These are phyloP conservation scores for Reticulascus tulasneorum DNA, from an alignment of 2,329 filamentous ascomycete species.

Conservation along the genomic window DNA sequence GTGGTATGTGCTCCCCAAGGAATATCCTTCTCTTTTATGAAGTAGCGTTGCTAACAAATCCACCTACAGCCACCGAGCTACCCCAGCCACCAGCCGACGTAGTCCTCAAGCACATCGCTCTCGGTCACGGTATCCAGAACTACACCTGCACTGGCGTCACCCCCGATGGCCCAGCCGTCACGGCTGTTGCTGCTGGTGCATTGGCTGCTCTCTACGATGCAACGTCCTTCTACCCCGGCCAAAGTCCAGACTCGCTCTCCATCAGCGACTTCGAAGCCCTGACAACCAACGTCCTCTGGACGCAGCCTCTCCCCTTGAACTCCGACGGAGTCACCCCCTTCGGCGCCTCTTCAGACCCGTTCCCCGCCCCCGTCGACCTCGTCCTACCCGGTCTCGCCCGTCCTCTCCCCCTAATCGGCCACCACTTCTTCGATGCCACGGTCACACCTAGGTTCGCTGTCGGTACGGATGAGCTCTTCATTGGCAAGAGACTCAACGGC, in stretches of 20 bases:
- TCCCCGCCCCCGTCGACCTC: constrained; percentile 36
- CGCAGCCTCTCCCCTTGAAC: constrained; percentile 44
- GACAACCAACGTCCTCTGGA: constrained; percentile 34
- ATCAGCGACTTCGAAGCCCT: constrained; percentile 35
- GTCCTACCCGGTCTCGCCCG: constrained; percentile 24
- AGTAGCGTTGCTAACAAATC: constrained; percentile 12
- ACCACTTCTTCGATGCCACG: constrained; percentile 61
- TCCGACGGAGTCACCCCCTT: constrained; percentile 30
- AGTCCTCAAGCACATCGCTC: constrained; percentile 49
- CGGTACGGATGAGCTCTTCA: constrained; percentile 32
- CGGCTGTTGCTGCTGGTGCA: constrained; percentile 44
- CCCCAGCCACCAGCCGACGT: constrained; percentile 32
- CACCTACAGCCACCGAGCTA: constrained; percentile 36
- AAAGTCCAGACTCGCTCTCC: constrained; percentile 31
- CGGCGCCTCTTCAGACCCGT: constrained; percentile 43
- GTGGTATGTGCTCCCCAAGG: constrained; percentile 24
- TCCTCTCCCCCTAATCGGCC: constrained; percentile 47
- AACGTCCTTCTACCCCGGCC: constrained; percentile 46
- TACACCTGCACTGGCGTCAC: constrained; percentile 52
- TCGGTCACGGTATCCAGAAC: constrained; percentile 66
- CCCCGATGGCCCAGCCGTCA: constrained; percentile 21
- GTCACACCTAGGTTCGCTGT: constrained; percentile 59
- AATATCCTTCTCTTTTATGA: constrained; percentile 2
- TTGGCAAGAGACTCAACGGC: constrained; percentile 43
- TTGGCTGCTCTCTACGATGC: constrained; percentile 59